phyloP scores from a whole-genome alignment of 2,329 filamentous ascomycete genomes.

The Fusarium humuli region DNA sequence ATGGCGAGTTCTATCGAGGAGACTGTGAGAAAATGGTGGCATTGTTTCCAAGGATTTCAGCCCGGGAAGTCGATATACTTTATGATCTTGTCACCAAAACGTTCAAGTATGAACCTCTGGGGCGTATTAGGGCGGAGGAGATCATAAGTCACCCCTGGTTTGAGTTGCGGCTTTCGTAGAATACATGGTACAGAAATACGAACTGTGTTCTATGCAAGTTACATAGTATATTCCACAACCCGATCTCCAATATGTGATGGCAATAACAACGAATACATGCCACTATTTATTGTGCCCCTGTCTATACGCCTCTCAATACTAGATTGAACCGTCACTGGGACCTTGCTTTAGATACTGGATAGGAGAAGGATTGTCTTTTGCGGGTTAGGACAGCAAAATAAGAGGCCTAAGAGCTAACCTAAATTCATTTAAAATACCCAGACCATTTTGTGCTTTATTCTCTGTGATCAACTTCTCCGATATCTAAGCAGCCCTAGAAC shows the following conservation, averaged over 20 bases:
- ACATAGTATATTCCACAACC: neutral
- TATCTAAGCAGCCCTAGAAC: too few relatives aligned
- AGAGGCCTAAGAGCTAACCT: neutral
- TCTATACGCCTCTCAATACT: fast-evolving
- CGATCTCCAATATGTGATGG: neutral
- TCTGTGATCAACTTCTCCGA: too few relatives aligned
- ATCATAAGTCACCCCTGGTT: constrained; percentile 27
- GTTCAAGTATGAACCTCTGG: constrained; percentile 23
- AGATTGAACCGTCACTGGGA: neutral
- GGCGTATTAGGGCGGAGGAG: constrained; percentile 3
- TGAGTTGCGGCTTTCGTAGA: neutral
- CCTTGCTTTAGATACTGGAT: neutral
- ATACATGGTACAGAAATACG: neutral
- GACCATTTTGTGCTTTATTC: neutral
- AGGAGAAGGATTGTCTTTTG: too few relatives aligned
- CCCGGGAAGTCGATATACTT: constrained; percentile 12
- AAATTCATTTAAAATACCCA: neutral
- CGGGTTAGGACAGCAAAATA: neutral
- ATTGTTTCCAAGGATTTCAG: constrained; percentile 14
- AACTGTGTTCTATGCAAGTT: neutral
- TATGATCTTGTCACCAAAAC: constrained; percentile 20
- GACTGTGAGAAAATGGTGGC: too few relatives aligned
- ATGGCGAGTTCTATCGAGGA: neutral
- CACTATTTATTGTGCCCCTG: too few relatives aligned
- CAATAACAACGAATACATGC: neutral